These are phyloP conservation scores for Thermoascus crustaceus DNA, from an alignment of 2,329 filamentous ascomycete species.

Conservation along the genomic window DNA sequence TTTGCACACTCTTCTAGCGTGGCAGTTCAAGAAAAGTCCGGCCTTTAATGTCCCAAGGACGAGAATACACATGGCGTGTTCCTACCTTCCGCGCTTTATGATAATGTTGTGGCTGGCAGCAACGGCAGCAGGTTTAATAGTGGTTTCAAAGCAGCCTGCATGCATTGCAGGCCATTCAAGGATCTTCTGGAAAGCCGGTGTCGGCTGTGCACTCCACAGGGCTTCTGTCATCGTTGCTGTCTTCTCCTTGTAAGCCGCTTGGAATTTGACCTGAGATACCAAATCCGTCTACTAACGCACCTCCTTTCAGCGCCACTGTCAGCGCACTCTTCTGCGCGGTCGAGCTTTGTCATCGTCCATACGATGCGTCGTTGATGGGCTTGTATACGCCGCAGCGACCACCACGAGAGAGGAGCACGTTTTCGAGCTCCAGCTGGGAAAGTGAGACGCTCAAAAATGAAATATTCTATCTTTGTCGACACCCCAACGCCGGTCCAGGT, in stretches of 20 bases:
- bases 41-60: constrained; percentile 24
- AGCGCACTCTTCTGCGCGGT: constrained; percentile 30
- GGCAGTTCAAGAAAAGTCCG: constrained; percentile 27
- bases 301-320: constrained; percentile 21
- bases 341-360: constrained; percentile 30
- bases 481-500: constrained; percentile 23
- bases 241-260: constrained; percentile 26
- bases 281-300: constrained; percentile 2
- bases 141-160: constrained; percentile 27
- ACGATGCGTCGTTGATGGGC: constrained; percentile 30
- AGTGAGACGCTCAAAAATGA: constrained; percentile 32
- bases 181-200: constrained; percentile 27
- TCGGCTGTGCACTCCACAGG: constrained; percentile 30
- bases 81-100: constrained; percentile 27
- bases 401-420: constrained; percentile 21
- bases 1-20: constrained; percentile 32
- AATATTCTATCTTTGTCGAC: constrained; percentile 29
- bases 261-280: accelerated
- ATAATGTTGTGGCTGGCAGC: constrained; percentile 31
- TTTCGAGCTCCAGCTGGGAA: constrained; percentile 26
- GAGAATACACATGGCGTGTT: constrained; percentile 25
- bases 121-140: constrained; percentile 28
- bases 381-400: constrained; percentile 20
- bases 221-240: constrained; percentile 26
- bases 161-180: constrained; percentile 21